Percentiles rank a stretch among this genome's conserved stretches.
Evolutionary conservation across 225 moss, liverwort and hornwort species (phyloP).

Genomic region (Marchantia paleacea): DNA sequence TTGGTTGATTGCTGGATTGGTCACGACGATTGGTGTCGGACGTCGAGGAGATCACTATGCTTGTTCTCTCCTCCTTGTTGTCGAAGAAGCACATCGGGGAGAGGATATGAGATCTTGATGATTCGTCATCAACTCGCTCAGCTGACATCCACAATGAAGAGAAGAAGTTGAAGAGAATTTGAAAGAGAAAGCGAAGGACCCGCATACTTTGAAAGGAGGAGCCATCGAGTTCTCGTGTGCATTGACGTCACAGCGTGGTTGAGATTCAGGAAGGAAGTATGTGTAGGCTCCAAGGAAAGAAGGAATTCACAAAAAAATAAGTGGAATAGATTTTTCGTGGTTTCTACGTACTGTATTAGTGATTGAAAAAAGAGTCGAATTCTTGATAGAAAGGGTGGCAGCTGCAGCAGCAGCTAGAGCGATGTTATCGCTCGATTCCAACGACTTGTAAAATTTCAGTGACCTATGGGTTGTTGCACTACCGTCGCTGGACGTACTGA

Average conservation of each 20-base stretch:
- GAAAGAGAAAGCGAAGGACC: background rate
- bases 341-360: background rate
- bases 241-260: background rate
- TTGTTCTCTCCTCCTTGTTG: too few relatives aligned
- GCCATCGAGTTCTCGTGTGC: background rate
- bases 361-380: background rate
- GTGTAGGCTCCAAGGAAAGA: background rate
- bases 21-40: background rate
- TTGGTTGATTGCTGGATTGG: slow-evolving; percentile 1
- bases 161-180: background rate
- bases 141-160: background rate
- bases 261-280: background rate
- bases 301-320: background rate
- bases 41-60: slow-evolving; percentile 1
- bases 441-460: background rate
- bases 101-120: background rate
- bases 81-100: background rate
- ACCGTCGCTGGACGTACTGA: background rate
- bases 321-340: background rate
- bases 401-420: background rate
- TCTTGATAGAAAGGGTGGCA: too few relatives aligned
- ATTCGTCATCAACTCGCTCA: background rate
- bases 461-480: background rate
- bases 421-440: background rate
- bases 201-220: background rate